phyloP scores from a whole-genome alignment of 1,284 basidiomycete species.

The Somion occarium region DNA sequence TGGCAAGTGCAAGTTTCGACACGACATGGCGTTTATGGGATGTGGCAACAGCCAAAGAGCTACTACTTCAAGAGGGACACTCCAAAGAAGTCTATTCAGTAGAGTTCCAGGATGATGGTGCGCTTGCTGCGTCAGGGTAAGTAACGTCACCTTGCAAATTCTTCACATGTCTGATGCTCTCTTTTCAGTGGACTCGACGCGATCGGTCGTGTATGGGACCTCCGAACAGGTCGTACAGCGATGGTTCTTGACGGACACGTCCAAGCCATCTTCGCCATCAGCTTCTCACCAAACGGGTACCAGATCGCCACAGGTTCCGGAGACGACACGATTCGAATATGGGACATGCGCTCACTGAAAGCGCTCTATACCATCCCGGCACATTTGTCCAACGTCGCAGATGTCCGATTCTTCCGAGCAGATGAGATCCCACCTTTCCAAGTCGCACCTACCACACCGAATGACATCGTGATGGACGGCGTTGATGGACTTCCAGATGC shows the following conservation, averaged over 20 bases:
- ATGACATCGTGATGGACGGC: conserved; percentile 35
- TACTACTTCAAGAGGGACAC: conserved; percentile 94
- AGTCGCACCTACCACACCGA: conserved; percentile 31
- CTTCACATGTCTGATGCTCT: conserved; percentile 8
- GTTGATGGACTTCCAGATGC: conserved; percentile 23
- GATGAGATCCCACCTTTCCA: conserved; percentile 28
- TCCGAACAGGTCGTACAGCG: conserved; percentile 90
- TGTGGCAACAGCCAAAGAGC: conserved; percentile 72
- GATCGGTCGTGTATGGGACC: conserved; percentile 96
- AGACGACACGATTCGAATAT: conserved; percentile 97
- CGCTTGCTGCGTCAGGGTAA: conserved; percentile 88
- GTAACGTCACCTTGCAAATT: conserved; percentile 18
- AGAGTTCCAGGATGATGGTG: conserved; percentile 94
- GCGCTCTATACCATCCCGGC: conserved; percentile 96
- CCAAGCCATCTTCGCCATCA: conserved; percentile 87
- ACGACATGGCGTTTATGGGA: conserved; percentile 99
- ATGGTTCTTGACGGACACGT: conserved; percentile 99
- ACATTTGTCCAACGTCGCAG: conserved; percentile 91
- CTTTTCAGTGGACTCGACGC: conserved; percentile 84
- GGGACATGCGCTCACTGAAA: conserved; percentile 93
- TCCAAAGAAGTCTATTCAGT: conserved; percentile 95
- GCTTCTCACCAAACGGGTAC: conserved; percentile 94
- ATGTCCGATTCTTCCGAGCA: conserved; percentile 88
- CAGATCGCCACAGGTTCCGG: conserved; percentile 96
- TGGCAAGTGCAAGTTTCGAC: conserved; percentile 95